Evolutionary conservation across 768 basidiomycete genomes (phyloP).

Genomic region (Exidia glandulosa): DNA sequence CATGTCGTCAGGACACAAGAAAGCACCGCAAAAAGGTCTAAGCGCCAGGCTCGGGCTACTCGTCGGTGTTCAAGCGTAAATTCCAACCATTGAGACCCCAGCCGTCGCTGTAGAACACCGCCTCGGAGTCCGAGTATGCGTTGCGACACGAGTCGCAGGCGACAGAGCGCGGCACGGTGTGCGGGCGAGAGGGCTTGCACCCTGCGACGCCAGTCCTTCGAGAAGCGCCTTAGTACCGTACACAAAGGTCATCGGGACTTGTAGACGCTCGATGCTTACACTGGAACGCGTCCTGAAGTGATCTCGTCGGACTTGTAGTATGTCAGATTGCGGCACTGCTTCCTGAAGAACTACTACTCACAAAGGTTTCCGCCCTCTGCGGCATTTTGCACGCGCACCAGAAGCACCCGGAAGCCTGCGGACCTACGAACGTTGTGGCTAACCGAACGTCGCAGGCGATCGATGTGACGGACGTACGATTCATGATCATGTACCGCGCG

Average conservation of each 20-base stretch:
- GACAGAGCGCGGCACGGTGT: not conserved
- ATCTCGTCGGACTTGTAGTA: not conserved
- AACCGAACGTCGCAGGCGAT: not conserved
- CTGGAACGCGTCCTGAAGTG: not conserved
- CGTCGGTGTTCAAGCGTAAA: no score
- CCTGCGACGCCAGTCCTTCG: not conserved
- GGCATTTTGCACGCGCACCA: not conserved
- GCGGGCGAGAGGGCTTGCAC: not conserved
- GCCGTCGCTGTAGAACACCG: not conserved
- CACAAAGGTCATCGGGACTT: no score
- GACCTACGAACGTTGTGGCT: not conserved
- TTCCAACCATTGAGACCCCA: not conserved
- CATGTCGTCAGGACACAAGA: no score
- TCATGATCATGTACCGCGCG: not conserved
- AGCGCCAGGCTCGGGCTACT: no score
- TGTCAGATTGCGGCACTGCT: not conserved
- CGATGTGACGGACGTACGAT: not conserved
- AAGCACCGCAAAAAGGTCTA: no score
- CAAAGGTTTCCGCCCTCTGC: not conserved
- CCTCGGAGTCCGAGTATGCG: not conserved
- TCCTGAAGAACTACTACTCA: not conserved
- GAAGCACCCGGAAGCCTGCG: not conserved
- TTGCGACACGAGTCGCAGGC: not conserved
- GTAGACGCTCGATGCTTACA: not conserved
- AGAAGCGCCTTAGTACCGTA: not conserved